Evolutionary conservation across 805 yeast species (phyloP).

Genomic region (Kuraishia piskuri): DNA sequence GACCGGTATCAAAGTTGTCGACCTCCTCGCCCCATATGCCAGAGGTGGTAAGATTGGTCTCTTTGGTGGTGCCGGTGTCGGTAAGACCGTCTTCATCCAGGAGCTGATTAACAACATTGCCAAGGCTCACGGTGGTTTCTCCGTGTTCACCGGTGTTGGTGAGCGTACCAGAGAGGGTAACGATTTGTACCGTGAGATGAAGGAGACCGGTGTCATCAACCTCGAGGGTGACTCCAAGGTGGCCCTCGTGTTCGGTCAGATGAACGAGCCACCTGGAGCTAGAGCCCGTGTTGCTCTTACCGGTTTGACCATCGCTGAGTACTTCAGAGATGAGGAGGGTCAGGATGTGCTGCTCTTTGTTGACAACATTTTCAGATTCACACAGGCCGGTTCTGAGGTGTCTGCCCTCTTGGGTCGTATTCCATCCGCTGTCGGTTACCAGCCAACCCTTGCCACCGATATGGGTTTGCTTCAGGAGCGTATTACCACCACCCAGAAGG

Average conservation of each 20-base stretch:
- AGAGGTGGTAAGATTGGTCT: slow-evolving; percentile 99
- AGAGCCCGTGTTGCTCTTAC: slow-evolving; percentile 99
- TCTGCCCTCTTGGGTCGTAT: slow-evolving; percentile 99
- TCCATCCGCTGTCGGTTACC: slow-evolving; percentile 99
- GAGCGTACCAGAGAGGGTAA: slow-evolving; percentile 99
- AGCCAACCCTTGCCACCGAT: slow-evolving; percentile 99
- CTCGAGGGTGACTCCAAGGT: slow-evolving; percentile 99
- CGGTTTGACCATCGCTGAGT: slow-evolving; percentile 99
- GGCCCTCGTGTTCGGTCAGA: slow-evolving; percentile 98
- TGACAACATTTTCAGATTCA: slow-evolving; percentile 99
- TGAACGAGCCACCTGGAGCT: slow-evolving; percentile 99
- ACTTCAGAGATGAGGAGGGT: slow-evolving; percentile 99
- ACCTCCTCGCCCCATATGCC: slow-evolving; percentile 97
- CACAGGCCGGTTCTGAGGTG: slow-evolving; percentile 99
- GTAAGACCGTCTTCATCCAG: slow-evolving; percentile 99
- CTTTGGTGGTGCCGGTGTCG: slow-evolving; percentile 99
- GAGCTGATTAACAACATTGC: slow-evolving; percentile 99
- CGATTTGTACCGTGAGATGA: slow-evolving; percentile 99
- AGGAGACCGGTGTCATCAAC: slow-evolving; percentile 99
- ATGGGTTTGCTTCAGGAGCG: slow-evolving; percentile 99
- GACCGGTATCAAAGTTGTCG: slow-evolving; percentile 99
- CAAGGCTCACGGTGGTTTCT: slow-evolving; percentile 99
- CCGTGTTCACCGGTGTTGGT: slow-evolving; percentile 99
- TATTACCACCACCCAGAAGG: slow-evolving; percentile 98
- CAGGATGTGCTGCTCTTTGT: slow-evolving; percentile 99